Evolutionary conservation across 768 basidiomycete genomes (phyloP).

Genomic region (Melanogaster broomeanus): DNA sequence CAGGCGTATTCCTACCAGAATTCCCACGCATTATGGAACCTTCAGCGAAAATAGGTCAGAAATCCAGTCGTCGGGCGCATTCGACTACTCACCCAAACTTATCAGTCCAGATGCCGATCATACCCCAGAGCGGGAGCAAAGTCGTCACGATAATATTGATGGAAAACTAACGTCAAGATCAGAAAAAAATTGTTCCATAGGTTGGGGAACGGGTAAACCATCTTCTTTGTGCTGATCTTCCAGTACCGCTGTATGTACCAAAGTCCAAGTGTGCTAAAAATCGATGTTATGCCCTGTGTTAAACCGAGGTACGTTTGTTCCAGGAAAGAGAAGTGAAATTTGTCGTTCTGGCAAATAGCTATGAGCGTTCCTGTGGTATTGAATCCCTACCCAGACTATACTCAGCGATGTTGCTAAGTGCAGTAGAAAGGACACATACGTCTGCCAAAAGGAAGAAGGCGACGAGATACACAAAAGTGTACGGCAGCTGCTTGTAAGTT

Average conservation of each 20-base stretch:
- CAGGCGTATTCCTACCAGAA: constrained; percentile 61
- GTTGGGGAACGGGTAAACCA: constrained; percentile 46
- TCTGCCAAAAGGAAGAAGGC: too few relatives aligned
- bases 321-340: constrained; percentile 80
- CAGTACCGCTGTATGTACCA: constrained; percentile 83
- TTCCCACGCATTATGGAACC: constrained; percentile 83
- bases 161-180: constrained; percentile 51
- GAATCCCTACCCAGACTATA: constrained; percentile 51
- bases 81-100: constrained; percentile 58
- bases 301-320: constrained; percentile 80
- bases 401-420: not conserved
- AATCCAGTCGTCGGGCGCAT: not conserved
- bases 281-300: constrained; percentile 75
- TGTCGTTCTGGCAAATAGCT: constrained; percentile 76
- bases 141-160: constrained; percentile 78
- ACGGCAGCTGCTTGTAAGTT: constrained; percentile 75
- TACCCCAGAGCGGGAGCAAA: constrained; percentile 82
- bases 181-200: not conserved
- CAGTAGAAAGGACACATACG: too few relatives aligned
- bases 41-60: constrained; percentile 14
- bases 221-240: constrained; percentile 79
- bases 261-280: constrained; percentile 68
- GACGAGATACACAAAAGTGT: too few relatives aligned
- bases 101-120: constrained; percentile 81
- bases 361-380: constrained; percentile 81